These are phyloP conservation scores for Populus deltoides DNA, from an alignment of 345 rosid species.

Conservation along the genomic window DNA sequence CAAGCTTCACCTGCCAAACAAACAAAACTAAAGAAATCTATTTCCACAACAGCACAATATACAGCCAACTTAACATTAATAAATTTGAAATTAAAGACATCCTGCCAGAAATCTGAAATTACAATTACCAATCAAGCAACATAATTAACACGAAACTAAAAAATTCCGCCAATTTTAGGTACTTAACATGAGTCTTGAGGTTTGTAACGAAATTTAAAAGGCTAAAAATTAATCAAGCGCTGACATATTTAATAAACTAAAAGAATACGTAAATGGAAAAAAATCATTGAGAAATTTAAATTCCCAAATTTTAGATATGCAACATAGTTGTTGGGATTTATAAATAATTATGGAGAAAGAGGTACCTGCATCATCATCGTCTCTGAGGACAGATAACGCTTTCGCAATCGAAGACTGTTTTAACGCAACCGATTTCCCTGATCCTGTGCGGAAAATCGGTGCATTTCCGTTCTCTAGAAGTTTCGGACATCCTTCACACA, in stretches of 20 bases:
- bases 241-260: no score
- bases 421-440: constrained; percentile 53
- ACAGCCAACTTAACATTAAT: background rate
- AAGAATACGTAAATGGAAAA: no score
- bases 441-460: constrained; percentile 64
- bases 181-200: no score
- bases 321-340: background rate
- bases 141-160: background rate
- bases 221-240: no score
- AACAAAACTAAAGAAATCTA: background rate
- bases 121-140: background rate
- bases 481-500: constrained; percentile 38
- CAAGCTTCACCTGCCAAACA: constrained; percentile 34
- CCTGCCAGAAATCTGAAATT: background rate
- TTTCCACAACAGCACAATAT: background rate
- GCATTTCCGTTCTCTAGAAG: constrained; percentile 32
- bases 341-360: background rate
- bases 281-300: background rate
- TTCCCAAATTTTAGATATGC: background rate
- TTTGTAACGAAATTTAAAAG: no score
- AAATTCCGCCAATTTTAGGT: background rate
- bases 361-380: constrained; percentile 34
- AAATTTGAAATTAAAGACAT: background rate
- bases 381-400: constrained; percentile 56
- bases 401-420: constrained; percentile 62